Base-by-base conservation (phyloP, 108 stramenopile species). In the Conticribra guillardii region DNA sequence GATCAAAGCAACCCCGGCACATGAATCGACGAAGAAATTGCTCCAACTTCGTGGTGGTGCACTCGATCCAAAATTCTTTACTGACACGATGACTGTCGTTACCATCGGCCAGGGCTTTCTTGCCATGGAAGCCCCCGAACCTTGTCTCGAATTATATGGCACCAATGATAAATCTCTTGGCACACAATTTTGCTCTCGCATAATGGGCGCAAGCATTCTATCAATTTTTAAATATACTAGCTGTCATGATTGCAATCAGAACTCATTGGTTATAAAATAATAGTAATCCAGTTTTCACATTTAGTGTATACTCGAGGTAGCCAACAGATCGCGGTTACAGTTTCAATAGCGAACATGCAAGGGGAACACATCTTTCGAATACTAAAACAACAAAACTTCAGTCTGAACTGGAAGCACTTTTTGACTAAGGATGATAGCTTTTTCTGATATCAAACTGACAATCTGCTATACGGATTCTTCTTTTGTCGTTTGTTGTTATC, bases 391-490 rank as follows among this genome's bases (percentile, higher is more conserved):
- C n/a, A n/a, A n/a, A n/a, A n/a, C n/a, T n/a, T n/a, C n/a, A n/a
- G n/a, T n/a, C n/a, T n/a, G n/a, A n/a, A n/a, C n/a, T n/a, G n/a
- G n/a, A n/a, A n/a, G n/a, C n/a, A n/a, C n/a, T n/a, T n/a, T n/a
- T n/a, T n/a, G n/a, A n/a, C n/a, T n/a, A n/a, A n/a, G n/a, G n/a
- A n/a, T n/a, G n/a, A n/a, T n/a, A 41, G 37, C 11, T 9, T 11
- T 41, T 41, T 41, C 37, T 11, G 37, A 41, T 41, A 11, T 62
- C 61, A 62, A 53, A 27, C 34, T 2, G 64, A 65, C 51, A 65
- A 65, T 65, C 64, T 52, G 33, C 60, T 76, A 45, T 68, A 76
- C 0, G 75, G 75, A 50, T 76, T 76, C 48, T 26, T 17, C 34
- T 68, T 76, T 50, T 63, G 67, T 51, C 67, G 64, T 47, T 74